Evolutionary conservation across 2,329 filamentous ascomycete species (phyloP).

Genomic region (Scedosporium boydii): DNA sequence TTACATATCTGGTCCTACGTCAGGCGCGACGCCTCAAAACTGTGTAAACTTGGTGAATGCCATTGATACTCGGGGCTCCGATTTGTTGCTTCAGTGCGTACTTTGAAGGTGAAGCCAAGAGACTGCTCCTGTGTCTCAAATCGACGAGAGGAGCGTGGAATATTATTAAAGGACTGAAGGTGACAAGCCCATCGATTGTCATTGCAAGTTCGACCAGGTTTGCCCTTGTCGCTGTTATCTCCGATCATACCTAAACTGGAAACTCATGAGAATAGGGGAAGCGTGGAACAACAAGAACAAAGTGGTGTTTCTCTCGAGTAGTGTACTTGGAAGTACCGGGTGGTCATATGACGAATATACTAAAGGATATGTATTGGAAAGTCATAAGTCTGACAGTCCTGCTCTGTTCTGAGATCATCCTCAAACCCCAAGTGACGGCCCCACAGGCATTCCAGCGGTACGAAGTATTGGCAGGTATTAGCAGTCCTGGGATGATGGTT

Average conservation of each 20-base stretch:
- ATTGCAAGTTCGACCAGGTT: background rate
- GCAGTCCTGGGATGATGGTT: background rate
- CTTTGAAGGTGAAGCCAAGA: background rate
- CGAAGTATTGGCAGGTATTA: background rate
- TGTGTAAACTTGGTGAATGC: too few relatives aligned
- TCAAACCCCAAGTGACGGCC: background rate
- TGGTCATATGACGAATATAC: too few relatives aligned
- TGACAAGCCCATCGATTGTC: background rate
- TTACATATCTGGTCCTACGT: too few relatives aligned
- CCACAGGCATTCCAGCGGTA: background rate
- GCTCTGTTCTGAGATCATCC: background rate
- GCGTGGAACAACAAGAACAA: background rate
- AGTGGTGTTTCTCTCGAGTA: background rate
- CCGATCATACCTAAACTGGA: background rate
- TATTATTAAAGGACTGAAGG: background rate
- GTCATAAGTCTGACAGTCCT: background rate
- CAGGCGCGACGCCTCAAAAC: too few relatives aligned
- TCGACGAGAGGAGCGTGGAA: background rate
- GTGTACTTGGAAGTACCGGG: background rate
- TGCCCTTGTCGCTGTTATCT: background rate
- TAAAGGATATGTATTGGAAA: background rate
- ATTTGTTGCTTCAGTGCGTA: too few relatives aligned
- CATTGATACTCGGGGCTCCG: too few relatives aligned
- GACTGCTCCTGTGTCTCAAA: background rate
- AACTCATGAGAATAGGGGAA: background rate